Evolutionary conservation across 495 filamentous ascomycete species (phyloP).

Genomic region (Corynascus novoguineensis): DNA sequence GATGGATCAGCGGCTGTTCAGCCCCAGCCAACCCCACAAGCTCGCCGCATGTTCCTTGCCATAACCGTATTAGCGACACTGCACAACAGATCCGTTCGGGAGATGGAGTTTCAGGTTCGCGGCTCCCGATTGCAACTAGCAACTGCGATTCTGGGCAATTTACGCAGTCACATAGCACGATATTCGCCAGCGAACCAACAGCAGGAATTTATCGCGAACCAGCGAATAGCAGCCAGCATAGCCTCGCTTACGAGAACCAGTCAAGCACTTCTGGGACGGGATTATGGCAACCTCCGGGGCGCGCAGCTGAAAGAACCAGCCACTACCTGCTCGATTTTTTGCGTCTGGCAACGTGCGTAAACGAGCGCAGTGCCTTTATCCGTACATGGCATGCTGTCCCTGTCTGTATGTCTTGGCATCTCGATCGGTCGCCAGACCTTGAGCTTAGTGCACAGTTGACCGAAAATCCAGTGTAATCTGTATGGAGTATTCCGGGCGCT

Average conservation of each 20-base stretch:
- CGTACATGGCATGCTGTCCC: background rate
- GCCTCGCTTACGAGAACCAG: background rate
- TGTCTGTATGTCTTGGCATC: background rate
- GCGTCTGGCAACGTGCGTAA: conserved; percentile 3
- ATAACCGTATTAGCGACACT: background rate
- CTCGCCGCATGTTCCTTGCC: background rate
- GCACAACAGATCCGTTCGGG: background rate
- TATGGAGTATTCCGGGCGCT: background rate
- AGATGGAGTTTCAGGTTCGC: background rate
- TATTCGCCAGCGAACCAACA: too few relatives aligned
- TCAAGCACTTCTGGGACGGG: background rate
- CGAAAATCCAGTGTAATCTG: background rate
- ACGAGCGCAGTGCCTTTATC: background rate
- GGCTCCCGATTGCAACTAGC: background rate
- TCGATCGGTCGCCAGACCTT: background rate
- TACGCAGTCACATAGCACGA: too few relatives aligned
- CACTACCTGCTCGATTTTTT: background rate
- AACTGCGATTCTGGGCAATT: too few relatives aligned
- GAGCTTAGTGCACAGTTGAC: too few relatives aligned
- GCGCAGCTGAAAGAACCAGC: background rate
- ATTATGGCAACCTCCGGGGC: background rate
- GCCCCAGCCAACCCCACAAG: conserved; percentile 1
- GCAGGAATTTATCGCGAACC: too few relatives aligned
- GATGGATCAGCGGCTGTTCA: conserved; percentile 1
- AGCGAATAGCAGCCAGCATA: background rate